These are phyloP conservation scores for Diaporthe caulivora DNA, from an alignment of 2,329 filamentous ascomycete species.

Conservation along the genomic window DNA sequence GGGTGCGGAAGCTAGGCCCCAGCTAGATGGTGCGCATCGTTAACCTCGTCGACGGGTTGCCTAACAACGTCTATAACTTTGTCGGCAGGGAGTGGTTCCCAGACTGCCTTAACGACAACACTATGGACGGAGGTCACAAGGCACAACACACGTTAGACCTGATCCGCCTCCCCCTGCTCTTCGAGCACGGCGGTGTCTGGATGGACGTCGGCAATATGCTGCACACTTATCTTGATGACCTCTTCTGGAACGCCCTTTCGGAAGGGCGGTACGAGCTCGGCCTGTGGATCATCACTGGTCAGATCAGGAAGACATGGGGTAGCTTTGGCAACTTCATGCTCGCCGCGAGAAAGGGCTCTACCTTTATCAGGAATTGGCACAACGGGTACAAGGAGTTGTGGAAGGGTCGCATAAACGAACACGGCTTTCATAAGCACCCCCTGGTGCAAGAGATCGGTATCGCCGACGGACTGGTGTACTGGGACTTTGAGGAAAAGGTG, in stretches of 20 bases:
- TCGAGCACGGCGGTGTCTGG: conserved; percentile 52
- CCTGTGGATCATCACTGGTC: conserved; percentile 47
- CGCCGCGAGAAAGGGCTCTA: conserved; percentile 54
- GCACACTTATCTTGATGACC: conserved; percentile 48
- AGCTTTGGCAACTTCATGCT: conserved; percentile 43
- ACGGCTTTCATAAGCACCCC: conserved; percentile 47
- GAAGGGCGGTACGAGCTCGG: conserved; percentile 50
- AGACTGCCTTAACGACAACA: background rate
- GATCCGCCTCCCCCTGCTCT: conserved; percentile 53
- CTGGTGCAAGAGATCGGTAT: conserved; percentile 12
- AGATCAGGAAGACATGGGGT: conserved; percentile 24
- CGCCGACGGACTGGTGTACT: conserved; percentile 13
- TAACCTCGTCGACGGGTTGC: conserved; percentile 46
- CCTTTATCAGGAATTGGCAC: conserved; percentile 59
- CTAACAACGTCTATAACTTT: conserved; percentile 46
- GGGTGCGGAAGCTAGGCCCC: conserved; percentile 53
- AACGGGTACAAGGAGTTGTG: conserved; percentile 52
- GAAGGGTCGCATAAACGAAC: conserved; percentile 44
- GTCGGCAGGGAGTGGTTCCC: background rate
- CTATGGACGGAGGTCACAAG: conserved; percentile 5
- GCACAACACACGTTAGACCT: conserved; percentile 57
- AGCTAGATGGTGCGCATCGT: conserved; percentile 57
- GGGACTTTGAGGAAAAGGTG: conserved; percentile 12
- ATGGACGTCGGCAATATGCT: conserved; percentile 55
- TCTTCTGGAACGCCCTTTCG: conserved; percentile 50